Base-by-base conservation (phyloP, 1,284 basidiomycete species). In the Termitomyces sp. region DNA sequence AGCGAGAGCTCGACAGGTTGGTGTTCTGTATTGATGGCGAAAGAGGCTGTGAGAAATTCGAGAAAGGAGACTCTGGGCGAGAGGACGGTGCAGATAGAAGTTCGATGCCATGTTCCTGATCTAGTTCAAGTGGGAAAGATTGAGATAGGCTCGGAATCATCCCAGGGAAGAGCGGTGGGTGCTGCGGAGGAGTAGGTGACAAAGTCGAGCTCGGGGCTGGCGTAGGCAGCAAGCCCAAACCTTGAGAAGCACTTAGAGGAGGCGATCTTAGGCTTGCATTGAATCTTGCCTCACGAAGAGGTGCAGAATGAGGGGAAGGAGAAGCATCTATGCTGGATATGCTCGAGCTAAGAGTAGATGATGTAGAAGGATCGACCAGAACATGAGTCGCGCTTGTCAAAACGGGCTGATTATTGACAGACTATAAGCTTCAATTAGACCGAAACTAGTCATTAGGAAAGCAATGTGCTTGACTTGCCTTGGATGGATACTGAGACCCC, bases 321-420 rank as follows among this genome's bases (percentile, higher is more conserved):
- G 61, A 64, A 9, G 62, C 58, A 31, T 50, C 55, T 47, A 60
- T 59, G 59, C 62, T 66, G 44, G 60, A 61, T 12, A 64, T 51
- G 1, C 68, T 63, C 4, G 75, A 71, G 1, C 61, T 59, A 1
- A 72, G 67, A 7, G 77, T 74, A 6, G 73, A 59, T 13, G 73
- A 67, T 26, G 68, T 65, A 31, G 78, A 74, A 24, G 73, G 58
- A 59, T 80, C 76, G 31, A 74, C 70, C 2, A 81, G 59, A 13
- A 81, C 72, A 58, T 81, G 78, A 2, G 78, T 78, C 13, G 79
- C 77, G 7, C 73, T 67, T 51, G 80, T 69, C 1, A 77, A 72
- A 13, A 70, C 65, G 59, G 76, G 34, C 30, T 28, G n/a, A 15
- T 9, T 45, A 38, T 56, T 46, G 52, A 30, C n/a, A 44, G 40